Base-by-base conservation (phyloP, 2,329 filamentous ascomycete species). In the Alternaria brassicicola region DNA sequence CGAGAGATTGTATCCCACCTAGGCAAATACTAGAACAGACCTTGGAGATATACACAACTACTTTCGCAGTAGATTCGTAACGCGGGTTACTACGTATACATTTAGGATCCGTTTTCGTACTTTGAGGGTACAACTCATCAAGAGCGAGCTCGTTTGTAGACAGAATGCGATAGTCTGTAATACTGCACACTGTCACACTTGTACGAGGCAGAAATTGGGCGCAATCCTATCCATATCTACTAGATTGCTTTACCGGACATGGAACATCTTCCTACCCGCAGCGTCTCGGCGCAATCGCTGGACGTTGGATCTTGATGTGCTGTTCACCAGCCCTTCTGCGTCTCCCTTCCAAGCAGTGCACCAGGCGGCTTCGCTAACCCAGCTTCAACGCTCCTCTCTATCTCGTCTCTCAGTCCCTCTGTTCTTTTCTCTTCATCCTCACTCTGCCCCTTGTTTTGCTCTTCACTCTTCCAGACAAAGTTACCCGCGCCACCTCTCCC, bases 401-500 rank as follows among this genome's bases (percentile, higher is more conserved):
- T 75, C 39, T 71, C 66, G 49, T 68, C 66, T 48, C 71, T 73
- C 28, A 80, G 39, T n/a, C 23, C 35, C 43, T 65, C 61, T 45
- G 55, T 59, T 39, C 35, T 59, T 31, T 43, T 56, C 43, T 57
- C 71, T 64, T 58, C 72, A 59, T 59, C 70, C 39, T 64, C 64
- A 47, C 66, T 70, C 52, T 74, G 68, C 54, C 35, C 51, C 55
- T 49, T 65, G 35, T 67, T 74, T 45, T 66, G 57, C 55, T 76
- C 75, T 52, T 77, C 76, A 45, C 74, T 61, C 67, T 66, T 70
- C 76, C 76, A 81, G n/a, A 77, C 70, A 58, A 78, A 80, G 52
- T 83, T 82, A 3, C 81, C 81, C n/a, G 79, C 79, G 6, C 81
- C 81, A 26, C 81, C 81, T 43, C 80, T 68, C 1, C 81, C 81